phyloP scores from a whole-genome alignment of 1,139 yeast species.

The Tardiomyces depauwii region DNA sequence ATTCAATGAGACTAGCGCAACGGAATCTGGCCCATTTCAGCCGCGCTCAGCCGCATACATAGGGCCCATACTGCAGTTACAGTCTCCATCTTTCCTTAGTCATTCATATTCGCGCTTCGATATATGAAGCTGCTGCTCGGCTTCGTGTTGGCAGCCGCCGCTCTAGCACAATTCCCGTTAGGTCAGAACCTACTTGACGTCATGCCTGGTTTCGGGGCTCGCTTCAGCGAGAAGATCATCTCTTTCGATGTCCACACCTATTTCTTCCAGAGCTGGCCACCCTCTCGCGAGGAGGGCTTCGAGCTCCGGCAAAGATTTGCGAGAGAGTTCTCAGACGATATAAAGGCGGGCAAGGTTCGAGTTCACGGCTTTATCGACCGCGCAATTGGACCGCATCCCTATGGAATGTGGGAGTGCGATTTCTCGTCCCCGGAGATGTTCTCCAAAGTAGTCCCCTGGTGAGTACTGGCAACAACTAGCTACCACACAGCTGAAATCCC shows the following conservation, averaged over 20 bases:
- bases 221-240: neutral
- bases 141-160: no score
- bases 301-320: conserved; percentile 33
- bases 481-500: no score
- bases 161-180: no score
- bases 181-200: no score
- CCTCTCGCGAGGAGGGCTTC: conserved; percentile 29
- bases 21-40: no score
- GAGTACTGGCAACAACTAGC: no score
- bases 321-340: conserved; percentile 36
- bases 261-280: conserved; percentile 32
- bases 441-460: conserved; percentile 25
- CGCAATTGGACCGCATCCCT: conserved; percentile 50
- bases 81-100: no score
- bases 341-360: conserved; percentile 33
- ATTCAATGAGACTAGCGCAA: no score
- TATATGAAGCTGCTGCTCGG: no score
- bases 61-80: no score
- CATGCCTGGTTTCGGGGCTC: neutral
- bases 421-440: conserved; percentile 26
- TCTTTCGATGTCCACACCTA: conserved; percentile 47
- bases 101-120: no score
- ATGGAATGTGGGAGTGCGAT: conserved; percentile 32
- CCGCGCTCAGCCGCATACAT: no score
- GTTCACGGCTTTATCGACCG: conserved; percentile 38